Evolutionary conservation across 495 filamentous ascomycete genomes (phyloP), one percentile per base, ranked within the genome.

Genomic region (Podospora tetraspora): DNA sequence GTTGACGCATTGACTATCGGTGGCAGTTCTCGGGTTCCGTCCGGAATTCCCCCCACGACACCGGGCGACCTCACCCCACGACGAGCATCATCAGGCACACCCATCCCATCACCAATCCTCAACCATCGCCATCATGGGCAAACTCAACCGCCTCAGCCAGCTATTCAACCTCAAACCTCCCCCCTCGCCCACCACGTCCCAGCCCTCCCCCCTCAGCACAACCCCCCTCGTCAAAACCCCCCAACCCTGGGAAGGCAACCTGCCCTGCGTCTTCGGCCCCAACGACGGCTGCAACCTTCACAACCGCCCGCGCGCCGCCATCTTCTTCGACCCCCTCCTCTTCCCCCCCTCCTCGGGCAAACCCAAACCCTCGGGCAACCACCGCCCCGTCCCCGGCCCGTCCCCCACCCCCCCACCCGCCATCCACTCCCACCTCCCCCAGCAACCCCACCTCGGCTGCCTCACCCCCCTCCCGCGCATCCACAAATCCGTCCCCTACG

Each of bases 221-320:
- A 58, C 57, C 62, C 27, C 25, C 52, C 63, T 67, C 43, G 25
- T 37, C 43, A 23, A 21, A 11, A 24, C 59, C 27, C 21, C 37
- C 16, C 24, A 52, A 10, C 69, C 68, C 23, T 77, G 76, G 75
- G 60, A 75, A 56, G 76, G 73, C 21, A 75, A 77, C 59, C 72
- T 67, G 27, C 76, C 76, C 3, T 77, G 76, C 57, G 75, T 77
- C 27, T 60, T 70, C 68, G 72, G 67, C 19, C 71, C 72, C 19
- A 61, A 25, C 6, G 72, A 73, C 68, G 76, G 76, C 34, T 78
- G 75, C 70, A 67, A 64, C 21, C 61, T 22, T 21, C 76, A 78
- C 64, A 77, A 77, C 63, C 75, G 73, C 3, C 22, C 61, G n/a
- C 66, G 63, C 24, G 22, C 61, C 12, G 62, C 63, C 24, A 70